Evolutionary conservation across 176 grass and related monocot species (phyloP), one percentile per base, ranked within the genome.

Genomic region (Bromus sterilis): DNA sequence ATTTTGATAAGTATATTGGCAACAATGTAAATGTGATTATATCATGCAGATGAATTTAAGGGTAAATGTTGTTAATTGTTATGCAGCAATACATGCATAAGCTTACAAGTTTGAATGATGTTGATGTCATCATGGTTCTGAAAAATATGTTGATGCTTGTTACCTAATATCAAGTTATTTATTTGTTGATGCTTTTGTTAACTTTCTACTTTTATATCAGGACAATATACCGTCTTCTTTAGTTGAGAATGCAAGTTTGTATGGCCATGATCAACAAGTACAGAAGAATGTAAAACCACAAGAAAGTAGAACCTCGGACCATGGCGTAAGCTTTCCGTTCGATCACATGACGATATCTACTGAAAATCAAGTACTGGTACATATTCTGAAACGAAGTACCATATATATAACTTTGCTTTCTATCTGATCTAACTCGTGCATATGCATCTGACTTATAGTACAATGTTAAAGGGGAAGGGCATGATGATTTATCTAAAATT

Each of bases 141-240:
- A 65, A 34, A 65, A 65, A 9, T 16, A 60, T 60, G 24, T 13
- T 14, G 10, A 67, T 67, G 20, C 11, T 65, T 74, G 29, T 63
- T 32, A 24, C 71, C 36, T 80, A 46, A 28, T n/a, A 39, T 57
- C 81, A 41, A 66, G 62, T n/a, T 82, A 44, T 87, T 65, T 20
- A 36, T 12, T 12, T 23, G 44, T 60, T 8, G 7, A 59, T 68
- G 5, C 31, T 74, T 24, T 24, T 20, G 20, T n/a, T 26, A 66
- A 43, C 32, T 83, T 71, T 67, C 16, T 48, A 81, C 44, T 81
- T 89, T 26, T 77, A 76, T 46, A 86, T 85, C 70, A 76, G 67
- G 26, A 30, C 28, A 73, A 57, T 34, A 8, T 66, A 44, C 40
- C 12, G 15, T 41, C 57, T 59, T 79, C 49, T 72, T 16, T 35